Evolutionary conservation across 2,329 filamentous ascomycete species (phyloP), one percentile per base, ranked within the genome.

Genomic region (Leptographium galeiforme): DNA sequence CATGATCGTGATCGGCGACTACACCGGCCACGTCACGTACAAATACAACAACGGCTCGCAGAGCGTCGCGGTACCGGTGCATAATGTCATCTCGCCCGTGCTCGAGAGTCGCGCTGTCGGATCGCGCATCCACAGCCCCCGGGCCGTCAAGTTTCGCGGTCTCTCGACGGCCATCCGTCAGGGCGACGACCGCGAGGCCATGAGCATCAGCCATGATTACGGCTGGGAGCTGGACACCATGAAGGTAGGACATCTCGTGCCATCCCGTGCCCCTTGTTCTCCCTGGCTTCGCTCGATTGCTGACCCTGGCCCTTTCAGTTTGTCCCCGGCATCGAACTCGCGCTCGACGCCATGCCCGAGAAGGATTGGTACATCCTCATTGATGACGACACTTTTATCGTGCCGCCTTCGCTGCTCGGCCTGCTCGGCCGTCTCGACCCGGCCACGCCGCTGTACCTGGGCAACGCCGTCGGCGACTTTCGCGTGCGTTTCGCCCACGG

Each of bases 321-420:
- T 60, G 71, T 79, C 51, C 71, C 75, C 43, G 73, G 75, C 45
- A 71, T 81, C 58, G 74, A 79, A 58, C 69, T 76, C 56, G 67
- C 73, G 19, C 77, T 73, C 66, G 63, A 67, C 41, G 67, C 64
- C 16, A 67, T 78, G 61, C 77, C 76, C 0, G 62, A 68, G 56
- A 80, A 79, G 66, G 77, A 77, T 61, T 80, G 77, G 77, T 80
- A 79, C 60, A 62, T 79, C 56, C 72, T 80, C 57, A 63, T 77
- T 14, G 77, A 80, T 62, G 77, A 80, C 62, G 77, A 81, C 61
- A 80, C 75, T 1, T 80, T 73, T 60, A 61, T 80, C 46, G 67
- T 79, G 46, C 70, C 70, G 51, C 67, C 71, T 3, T 76, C 76
- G 13, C 63, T 80, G 33, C 64, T 67, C 44, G 62, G 72, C 2